Evolutionary conservation across 1,284 basidiomycete genomes (phyloP), one percentile per base, ranked within the genome.

Genomic region (Rhodotorula glutinis): DNA sequence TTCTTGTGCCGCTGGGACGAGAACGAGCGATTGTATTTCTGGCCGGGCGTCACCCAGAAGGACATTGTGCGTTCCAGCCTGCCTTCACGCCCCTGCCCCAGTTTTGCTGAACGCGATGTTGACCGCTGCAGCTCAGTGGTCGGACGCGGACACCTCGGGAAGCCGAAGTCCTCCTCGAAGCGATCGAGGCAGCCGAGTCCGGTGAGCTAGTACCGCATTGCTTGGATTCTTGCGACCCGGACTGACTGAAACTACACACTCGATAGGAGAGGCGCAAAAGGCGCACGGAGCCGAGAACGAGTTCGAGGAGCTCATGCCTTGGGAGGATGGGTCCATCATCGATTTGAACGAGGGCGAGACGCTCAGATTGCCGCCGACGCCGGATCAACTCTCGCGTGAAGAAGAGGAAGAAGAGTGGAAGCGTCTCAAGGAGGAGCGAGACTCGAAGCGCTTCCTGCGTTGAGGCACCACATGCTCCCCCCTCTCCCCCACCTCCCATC

Each of bases 131-230:
- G 53, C 49, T 59, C 44, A 68, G 64, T 51, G 81, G 81, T 23
- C 80, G 80, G 69, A 81, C 80, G 41, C 69, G 76, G 8, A 76
- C 81, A 4, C 83, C 83, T 0, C 75, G 73, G 3, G 79, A 81
- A 69, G 82, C 80, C 1, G 78, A 76, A 16, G 66, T 75, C 1
- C 77, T 85, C 10, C 76, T 79, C 56, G 51, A 76, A 14, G 82
- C 83, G 0, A 75, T 85, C 9, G 67, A 76, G 14, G 83, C 82
- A 60, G 83, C 83, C n/a, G 82, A 82, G 63, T 75, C 78, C 0
- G 83, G 33, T 38, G 33, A 38, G 33, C 5, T 38, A 38, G 33
- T 7, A 7, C 7, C 33, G 33, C 11, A 11, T 38, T 38, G 33
- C 33, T 38, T 38, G 33, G 11, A 7, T 38, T 5, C 33, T 38